Conservation (phyloP, 179 eudicot species). For the Spinacia oleracea region DNA sequence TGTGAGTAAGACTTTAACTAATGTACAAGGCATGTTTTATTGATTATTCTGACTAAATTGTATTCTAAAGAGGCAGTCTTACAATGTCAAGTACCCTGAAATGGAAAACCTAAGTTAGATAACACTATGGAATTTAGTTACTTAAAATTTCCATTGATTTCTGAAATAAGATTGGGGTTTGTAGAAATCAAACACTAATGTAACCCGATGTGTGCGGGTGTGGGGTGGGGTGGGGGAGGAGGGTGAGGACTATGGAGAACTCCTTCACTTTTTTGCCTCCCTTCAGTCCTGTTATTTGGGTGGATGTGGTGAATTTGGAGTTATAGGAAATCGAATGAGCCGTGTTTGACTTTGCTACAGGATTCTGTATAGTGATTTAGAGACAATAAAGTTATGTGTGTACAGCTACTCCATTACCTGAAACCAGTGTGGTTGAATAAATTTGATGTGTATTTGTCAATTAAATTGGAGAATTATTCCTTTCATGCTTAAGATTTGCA, state of each 20-base stretch:
- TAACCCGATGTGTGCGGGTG: too few species aligned
- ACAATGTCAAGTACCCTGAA: neutral
- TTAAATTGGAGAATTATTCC: neutral
- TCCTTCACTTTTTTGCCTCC: neutral
- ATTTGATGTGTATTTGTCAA: neutral
- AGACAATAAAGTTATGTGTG: neutral
- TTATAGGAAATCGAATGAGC: neutral
- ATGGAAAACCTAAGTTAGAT: neutral
- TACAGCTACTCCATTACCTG: neutral
- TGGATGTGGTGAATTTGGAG: neutral
- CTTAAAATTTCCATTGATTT: neutral
- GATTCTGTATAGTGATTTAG: neutral
- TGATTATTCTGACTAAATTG: neutral
- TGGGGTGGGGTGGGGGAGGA: neutral
- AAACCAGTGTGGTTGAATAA: neutral
- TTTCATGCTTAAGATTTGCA: neutral
- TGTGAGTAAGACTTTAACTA: neutral
- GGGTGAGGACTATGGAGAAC: neutral
- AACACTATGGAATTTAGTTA: too few species aligned
- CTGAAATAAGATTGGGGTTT: neutral
- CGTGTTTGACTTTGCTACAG: neutral
- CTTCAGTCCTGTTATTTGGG: neutral
- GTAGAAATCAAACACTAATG: too few species aligned
- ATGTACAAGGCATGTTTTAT: neutral
- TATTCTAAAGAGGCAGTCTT: neutral